phyloP scores from a whole-genome alignment of 345 rosid genomes.

The Hirschfeldia incana region DNA sequence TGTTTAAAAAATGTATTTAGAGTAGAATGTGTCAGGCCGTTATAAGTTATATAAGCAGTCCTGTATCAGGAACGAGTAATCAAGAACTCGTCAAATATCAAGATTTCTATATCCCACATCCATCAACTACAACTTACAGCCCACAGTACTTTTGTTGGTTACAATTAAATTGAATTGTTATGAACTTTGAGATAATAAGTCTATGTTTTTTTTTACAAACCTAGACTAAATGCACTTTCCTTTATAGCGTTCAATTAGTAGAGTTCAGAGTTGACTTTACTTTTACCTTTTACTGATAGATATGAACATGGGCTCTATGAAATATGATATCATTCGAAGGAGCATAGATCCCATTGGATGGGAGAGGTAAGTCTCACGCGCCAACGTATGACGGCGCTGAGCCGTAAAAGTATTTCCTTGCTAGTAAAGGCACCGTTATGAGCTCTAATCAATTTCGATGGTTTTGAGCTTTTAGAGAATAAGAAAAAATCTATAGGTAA shows the following conservation, averaged over 20 bases:
- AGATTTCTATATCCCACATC: too few species aligned
- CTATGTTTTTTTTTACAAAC: too few species aligned
- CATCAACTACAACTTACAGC: too few species aligned
- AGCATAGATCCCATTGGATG: constrained; percentile 22
- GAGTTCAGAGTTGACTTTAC: background rate
- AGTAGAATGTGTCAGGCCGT: constrained; percentile 37
- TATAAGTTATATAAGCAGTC: constrained; percentile 13
- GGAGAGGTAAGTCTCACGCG: constrained; percentile 26
- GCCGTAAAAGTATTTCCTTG: constrained; percentile 16
- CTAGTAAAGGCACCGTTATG: constrained; percentile 18
- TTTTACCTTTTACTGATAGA: background rate
- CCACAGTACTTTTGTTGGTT: too few species aligned
- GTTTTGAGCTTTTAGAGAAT: background rate
- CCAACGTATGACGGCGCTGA: constrained; percentile 35
- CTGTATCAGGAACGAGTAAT: constrained; percentile 3
- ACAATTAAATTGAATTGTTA: too few species aligned
- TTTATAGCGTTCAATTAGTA: too few species aligned
- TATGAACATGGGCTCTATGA: background rate
- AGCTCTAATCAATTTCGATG: background rate
- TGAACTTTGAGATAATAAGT: too few species aligned
- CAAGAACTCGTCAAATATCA: constrained; percentile 18
- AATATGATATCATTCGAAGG: constrained; percentile 4
- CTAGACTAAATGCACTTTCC: too few species aligned
- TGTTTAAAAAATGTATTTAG: background rate
- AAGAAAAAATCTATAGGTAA: too few species aligned